Evolutionary conservation across 345 rosid genomes (phyloP).

Genomic region (Jatropha curcas): DNA sequence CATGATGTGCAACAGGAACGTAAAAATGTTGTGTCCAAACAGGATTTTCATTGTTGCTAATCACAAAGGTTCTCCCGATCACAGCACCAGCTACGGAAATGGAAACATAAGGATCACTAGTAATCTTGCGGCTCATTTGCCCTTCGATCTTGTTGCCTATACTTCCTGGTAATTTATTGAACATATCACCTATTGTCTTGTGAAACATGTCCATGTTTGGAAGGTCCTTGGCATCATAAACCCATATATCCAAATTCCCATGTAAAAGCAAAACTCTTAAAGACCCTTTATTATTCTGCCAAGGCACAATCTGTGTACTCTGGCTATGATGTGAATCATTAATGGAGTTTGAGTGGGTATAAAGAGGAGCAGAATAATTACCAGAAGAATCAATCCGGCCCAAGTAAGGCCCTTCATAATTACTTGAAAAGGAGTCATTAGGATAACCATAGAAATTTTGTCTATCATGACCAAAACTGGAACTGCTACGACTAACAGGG

Average conservation of each 20-base stretch:
- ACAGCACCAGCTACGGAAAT: constrained; percentile 62
- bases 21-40: constrained; percentile 84
- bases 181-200: constrained; percentile 72
- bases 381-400: constrained; percentile 45
- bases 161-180: constrained; percentile 49
- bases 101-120: constrained; percentile 94
- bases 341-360: constrained; percentile 38
- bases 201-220: constrained; percentile 95
- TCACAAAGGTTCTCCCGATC: constrained; percentile 81
- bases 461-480: constrained; percentile 38
- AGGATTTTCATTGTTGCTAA: constrained; percentile 83
- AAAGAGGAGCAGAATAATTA: constrained; percentile 16
- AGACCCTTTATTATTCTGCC: constrained; percentile 52
- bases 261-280: constrained; percentile 76
- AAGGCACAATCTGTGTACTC: constrained; percentile 58
- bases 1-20: constrained; percentile 84
- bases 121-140: constrained; percentile 49
- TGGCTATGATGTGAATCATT: constrained; percentile 40
- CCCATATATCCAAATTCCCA: constrained; percentile 86
- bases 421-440: constrained; percentile 53
- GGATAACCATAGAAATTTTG: constrained; percentile 59
- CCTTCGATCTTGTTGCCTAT: constrained; percentile 53
- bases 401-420: constrained; percentile 45
- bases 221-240: constrained; percentile 66
- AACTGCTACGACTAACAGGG: constrained; percentile 31